Percentiles rank a stretch among this genome's conserved stretches.
Conservation (phyloP, 2,329 filamentous ascomycete genomes). For the Akanthomyces lecanii region DNA sequence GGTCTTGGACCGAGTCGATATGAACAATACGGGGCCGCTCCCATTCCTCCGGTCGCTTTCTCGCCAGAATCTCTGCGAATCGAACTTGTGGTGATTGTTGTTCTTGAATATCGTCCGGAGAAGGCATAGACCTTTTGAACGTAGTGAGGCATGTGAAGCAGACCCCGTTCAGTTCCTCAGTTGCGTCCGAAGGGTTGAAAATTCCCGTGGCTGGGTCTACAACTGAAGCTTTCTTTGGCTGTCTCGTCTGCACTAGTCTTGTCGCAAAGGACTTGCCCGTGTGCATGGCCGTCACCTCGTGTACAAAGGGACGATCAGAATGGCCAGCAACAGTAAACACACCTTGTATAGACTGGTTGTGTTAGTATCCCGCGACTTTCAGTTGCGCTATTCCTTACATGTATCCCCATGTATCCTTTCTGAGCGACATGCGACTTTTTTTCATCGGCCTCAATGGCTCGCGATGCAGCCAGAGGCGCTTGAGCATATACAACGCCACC, state of each 20-base stretch:
- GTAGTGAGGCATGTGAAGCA: conserved; percentile 51
- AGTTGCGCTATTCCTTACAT: conserved; percentile 29
- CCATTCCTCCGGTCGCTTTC: conserved; percentile 39
- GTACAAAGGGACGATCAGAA: conserved; percentile 49
- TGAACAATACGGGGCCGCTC: conserved; percentile 43
- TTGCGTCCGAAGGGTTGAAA: conserved; percentile 38
- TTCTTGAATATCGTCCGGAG: conserved; percentile 37
- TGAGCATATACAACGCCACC: conserved; percentile 37
- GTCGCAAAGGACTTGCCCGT: conserved; percentile 47
- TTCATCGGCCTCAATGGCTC: conserved; percentile 32
- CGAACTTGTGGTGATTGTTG: conserved; percentile 36
- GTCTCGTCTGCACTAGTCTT: conserved; percentile 44
- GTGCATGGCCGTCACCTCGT: conserved; percentile 42
- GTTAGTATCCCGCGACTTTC: background rate
- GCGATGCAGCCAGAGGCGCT: conserved; percentile 34
- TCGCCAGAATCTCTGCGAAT: conserved; percentile 38
- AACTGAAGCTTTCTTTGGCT: conserved; percentile 39
- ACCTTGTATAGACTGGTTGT: conserved; percentile 48
- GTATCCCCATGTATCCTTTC: conserved; percentile 30
- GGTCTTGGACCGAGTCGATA: conserved; percentile 35
- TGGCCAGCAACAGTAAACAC: conserved; percentile 48
- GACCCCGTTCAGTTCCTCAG: conserved; percentile 36
- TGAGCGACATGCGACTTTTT: conserved; percentile 10
- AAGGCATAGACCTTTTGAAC: conserved; percentile 42
- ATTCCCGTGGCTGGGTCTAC: conserved; percentile 27